These are phyloP conservation scores for Dictyostelium discoideum DNA, from an alignment of 78 protist genomes.

Conservation along the genomic window DNA sequence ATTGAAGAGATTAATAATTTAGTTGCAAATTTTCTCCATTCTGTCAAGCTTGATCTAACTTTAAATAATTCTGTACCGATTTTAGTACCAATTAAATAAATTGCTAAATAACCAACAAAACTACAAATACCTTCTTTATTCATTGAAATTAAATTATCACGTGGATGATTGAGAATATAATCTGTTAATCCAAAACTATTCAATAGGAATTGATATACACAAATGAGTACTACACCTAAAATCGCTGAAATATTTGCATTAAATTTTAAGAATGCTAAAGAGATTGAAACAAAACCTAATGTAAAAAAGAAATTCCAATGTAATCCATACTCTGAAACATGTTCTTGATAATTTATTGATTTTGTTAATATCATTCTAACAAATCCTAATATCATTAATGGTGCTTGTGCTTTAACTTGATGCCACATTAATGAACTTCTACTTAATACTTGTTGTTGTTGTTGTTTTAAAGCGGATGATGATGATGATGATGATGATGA, in stretches of 20 bases:
- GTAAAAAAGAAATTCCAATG: conserved; percentile 98
- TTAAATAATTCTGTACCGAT: conserved; percentile 29
- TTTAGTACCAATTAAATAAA: conserved; percentile 64
- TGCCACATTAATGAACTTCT: conserved; percentile 46
- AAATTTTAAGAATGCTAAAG: conserved; percentile 60
- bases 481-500: too few species aligned
- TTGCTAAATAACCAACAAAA: conserved; percentile 83
- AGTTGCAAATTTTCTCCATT: conserved; percentile 44
- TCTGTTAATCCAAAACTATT: conserved; percentile 57
- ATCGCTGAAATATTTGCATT: conserved; percentile 23
- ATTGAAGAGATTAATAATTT: not conserved
- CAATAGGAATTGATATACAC: conserved; percentile 15
- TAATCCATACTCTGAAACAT: conserved; percentile 95
- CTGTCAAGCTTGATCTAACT: not conserved
- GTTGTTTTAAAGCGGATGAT: too few species aligned
- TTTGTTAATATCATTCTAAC: conserved; percentile 77
- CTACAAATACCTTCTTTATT: conserved; percentile 91
- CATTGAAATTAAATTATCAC: conserved; percentile 60
- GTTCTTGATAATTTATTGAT: conserved; percentile 92
- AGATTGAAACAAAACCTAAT: conserved; percentile 84
- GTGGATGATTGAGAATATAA: conserved; percentile 68
- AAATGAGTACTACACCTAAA: conserved; percentile 42
- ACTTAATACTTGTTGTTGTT: not conserved
- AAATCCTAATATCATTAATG: conserved; percentile 83
- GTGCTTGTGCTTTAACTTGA: conserved; percentile 47